These are phyloP conservation scores for Plantago coronopus DNA, from an alignment of 305 asterid species.

Conservation along the genomic window DNA sequence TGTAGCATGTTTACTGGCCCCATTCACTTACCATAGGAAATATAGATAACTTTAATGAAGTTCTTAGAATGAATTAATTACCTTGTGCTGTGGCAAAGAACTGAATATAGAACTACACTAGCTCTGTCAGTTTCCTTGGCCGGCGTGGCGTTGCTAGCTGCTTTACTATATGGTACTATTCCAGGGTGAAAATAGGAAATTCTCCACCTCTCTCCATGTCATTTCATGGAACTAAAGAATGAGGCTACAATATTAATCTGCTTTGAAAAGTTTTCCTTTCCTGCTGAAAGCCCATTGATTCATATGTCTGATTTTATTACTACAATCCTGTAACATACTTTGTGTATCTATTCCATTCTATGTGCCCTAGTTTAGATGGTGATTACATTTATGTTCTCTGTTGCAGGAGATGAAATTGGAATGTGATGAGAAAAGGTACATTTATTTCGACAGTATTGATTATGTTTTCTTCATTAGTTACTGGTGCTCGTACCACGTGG, in stretches of 20 bases:
- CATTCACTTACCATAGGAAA: too few relatives aligned
- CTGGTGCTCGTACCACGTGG: slow-evolving; percentile 11
- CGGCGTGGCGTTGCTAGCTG: too few relatives aligned
- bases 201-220: neutral
- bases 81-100: too few relatives aligned
- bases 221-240: neutral
- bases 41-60: too few relatives aligned
- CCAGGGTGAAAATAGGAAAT: neutral
- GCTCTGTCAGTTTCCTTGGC: too few relatives aligned
- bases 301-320: neutral
- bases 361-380: slow-evolving; percentile 10
- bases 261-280: neutral
- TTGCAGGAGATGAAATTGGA: slow-evolving; percentile 96
- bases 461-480: slow-evolving; percentile 12
- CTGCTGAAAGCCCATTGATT: neutral
- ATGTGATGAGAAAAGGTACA: slow-evolving; percentile 88
- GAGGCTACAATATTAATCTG: neutral
- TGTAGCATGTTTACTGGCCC: too few relatives aligned
- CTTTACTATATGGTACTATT: neutral
- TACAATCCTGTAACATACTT: slow-evolving; percentile 14
- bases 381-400: slow-evolving; percentile 24
- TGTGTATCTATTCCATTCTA: slow-evolving; percentile 1
- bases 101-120: too few relatives aligned
- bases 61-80: too few relatives aligned
- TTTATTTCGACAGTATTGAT: slow-evolving; percentile 1